These are phyloP conservation scores for Ceratocystis ficicola DNA, from an alignment of 2,329 filamentous ascomycete genomes.

Conservation along the genomic window DNA sequence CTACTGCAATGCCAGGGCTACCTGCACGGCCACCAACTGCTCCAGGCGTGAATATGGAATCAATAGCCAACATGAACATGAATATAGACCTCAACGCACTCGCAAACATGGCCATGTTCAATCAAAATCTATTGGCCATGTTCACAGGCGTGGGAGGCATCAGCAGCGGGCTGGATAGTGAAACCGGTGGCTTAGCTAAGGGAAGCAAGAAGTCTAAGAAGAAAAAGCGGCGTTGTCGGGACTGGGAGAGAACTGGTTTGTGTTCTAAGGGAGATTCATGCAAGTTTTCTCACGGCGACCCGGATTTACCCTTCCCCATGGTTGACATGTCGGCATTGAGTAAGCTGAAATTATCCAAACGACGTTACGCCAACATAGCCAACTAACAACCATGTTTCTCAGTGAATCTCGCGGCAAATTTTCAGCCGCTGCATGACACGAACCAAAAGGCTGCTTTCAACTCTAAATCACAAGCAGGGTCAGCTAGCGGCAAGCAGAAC, in stretches of 20 bases:
- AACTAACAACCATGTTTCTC: not conserved
- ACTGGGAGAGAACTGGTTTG: slow-evolving; percentile 13
- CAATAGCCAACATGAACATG: slow-evolving; percentile 13
- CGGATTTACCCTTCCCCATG: not conserved
- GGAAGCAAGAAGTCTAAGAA: slow-evolving; percentile 14
- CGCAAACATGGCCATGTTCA: slow-evolving; percentile 19
- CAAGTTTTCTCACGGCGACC: slow-evolving; percentile 11
- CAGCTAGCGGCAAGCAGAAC: slow-evolving; percentile 37
- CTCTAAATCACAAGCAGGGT: slow-evolving; percentile 27
- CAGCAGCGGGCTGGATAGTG: not conserved
- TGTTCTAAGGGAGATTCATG: slow-evolving; percentile 18
- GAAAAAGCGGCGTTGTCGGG: slow-evolving; percentile 17
- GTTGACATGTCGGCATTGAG: slow-evolving; percentile 13
- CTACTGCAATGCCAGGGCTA: not conserved
- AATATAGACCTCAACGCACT: slow-evolving; percentile 17
- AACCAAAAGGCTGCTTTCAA: slow-evolving; percentile 24
- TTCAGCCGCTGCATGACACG: slow-evolving; percentile 21
- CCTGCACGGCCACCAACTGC: not conserved
- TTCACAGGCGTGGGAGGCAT: slow-evolving; percentile 12
- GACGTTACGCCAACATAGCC: not conserved
- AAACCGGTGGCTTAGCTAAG: slow-evolving; percentile 2
- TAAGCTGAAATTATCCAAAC: slow-evolving; percentile 7
- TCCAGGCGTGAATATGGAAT: not conserved
- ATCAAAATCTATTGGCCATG: slow-evolving; percentile 20
- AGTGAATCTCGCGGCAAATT: slow-evolving; percentile 3